Base-by-base conservation (phyloP, 305 asterid species). In the Caryopteris hybrid region DNA sequence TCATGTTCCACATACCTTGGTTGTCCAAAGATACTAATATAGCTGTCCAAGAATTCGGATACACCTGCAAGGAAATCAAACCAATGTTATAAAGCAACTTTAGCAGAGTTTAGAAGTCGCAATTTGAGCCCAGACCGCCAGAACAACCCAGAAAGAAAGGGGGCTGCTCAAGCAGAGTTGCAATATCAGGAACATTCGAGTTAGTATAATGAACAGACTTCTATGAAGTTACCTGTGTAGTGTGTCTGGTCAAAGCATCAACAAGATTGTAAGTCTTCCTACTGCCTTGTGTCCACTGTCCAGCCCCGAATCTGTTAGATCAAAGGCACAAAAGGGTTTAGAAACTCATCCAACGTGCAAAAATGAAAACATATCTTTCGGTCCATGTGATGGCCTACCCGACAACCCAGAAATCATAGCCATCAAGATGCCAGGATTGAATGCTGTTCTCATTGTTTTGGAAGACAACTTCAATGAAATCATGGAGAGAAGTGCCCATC, bases 1-100 rank as follows among this genome's bases (percentile, higher is more conserved):
- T 86, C 83, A 94, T 18, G 58, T 94, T 91, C 96, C 99, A 94
- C 96, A 94, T 94, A 0, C 99, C 97, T 66, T 94, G 96, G 83
- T 91, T 91, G 83, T 94, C 99, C 80, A 94, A 76, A 0, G 99
- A 88, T 27, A 89, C 95, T 6, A 87, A 36, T 47, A 94, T 88
- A 0, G 91, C 74, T 8, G 96, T 86, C 99, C 99, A 94, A 6
- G 96, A 89, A 8, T 74, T 80, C 0, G 97, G 99, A 76, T 88
- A 94, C 22, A 91, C 99, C 97, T 93, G 76, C 75, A 63, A 67
- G 13, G 3, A 38, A 25, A 57, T n/a, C 17, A 25, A 7, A 68
- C 17, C 36, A 27, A 12, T 38, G 52, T 48, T 36, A 55, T 42
- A n/a, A n/a, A 14, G 12, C n/a, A 5, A 6, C 52, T 10, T 4